phyloP scores from a whole-genome alignment of 352 stramenopile species.

The Plasmopara viticola region DNA sequence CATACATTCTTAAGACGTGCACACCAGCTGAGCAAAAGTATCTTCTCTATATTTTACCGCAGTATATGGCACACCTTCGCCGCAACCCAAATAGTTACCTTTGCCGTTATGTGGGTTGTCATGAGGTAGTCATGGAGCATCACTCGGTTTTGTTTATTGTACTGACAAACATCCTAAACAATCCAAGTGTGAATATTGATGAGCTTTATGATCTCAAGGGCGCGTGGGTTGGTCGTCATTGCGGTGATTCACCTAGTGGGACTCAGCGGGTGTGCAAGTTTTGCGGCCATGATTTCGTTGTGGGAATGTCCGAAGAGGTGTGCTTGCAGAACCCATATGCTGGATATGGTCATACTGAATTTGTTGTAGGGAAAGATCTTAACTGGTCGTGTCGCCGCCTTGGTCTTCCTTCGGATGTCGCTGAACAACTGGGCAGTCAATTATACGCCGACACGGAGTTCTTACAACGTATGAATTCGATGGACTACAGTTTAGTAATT shows the following conservation, averaged over 20 bases:
- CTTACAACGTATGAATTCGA: constrained; percentile 92
- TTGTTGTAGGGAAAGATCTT: constrained; percentile 81
- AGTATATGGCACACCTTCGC: constrained; percentile 80
- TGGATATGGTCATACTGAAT: constrained; percentile 63
- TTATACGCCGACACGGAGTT: constrained; percentile 90
- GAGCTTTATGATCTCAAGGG: constrained; percentile 88
- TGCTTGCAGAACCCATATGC: constrained; percentile 60
- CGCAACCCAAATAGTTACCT: constrained; percentile 84
- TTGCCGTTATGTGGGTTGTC: constrained; percentile 83
- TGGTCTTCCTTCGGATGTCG: constrained; percentile 60
- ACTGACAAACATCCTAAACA: constrained; percentile 86
- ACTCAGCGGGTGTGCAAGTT: constrained; percentile 83
- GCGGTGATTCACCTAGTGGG: constrained; percentile 47
- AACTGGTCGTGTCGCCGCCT: constrained; percentile 81
- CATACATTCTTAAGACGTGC: constrained; percentile 88
- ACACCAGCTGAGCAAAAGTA: constrained; percentile 78
- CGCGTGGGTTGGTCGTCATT: constrained; percentile 84
- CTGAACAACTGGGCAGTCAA: constrained; percentile 72
- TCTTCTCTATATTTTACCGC: constrained; percentile 78
- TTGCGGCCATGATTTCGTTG: constrained; percentile 81
- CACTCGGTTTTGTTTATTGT: constrained; percentile 85
- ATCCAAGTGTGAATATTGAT: constrained; percentile 76
- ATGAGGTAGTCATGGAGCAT: constrained; percentile 83
- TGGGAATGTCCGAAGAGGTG: constrained; percentile 76
- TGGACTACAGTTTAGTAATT: constrained; percentile 96